Evolutionary conservation across 441 rosid genomes (phyloP), one percentile per base, ranked within the genome.

Genomic region (Flueggea neowawraea): DNA sequence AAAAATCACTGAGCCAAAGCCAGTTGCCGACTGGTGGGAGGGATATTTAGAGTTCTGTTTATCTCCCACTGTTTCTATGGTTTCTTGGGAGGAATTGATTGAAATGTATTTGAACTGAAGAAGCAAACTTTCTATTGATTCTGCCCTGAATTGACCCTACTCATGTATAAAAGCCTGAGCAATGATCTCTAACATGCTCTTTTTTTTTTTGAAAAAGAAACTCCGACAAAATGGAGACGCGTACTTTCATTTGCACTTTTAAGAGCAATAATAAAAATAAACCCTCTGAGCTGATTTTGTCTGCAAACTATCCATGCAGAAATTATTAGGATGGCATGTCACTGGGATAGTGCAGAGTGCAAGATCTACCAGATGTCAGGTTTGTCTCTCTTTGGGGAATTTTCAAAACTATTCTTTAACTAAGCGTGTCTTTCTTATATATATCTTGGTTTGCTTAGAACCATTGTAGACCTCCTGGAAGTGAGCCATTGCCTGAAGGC

Each of bases 401-500:
- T 41, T 54, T 15, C 6, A 15, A 10, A 55, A 41, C 8, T 8
- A 10, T 0, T 39, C 9, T 31, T 60, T 60, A 9, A 16, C 60
- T 33, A 47, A 31, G 3, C 5, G 15, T 52, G 17, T 63, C 52
- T n/a, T 28, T 44, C 58, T 14, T 54, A 54, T 54, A 61, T 72
- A 54, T 60, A 39, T 59, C 31, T 60, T 49, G 16, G 55, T 52
- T 66, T 52, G 2, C 61, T 45, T 61, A 90, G 92, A 68, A 55
- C 61, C 81, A 59, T 43, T 54, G 82, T 61, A 75, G 81, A 64
- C 78, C 84, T 62, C 62, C 47, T 36, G 91, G 96, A 69, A 79
- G 76, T 28, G 91, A 85, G 80, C 61, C 82, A 12, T 69, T 91
- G 66, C 98, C 98, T 4, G 69, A 69, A 78, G 96, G 93, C 36